Percentiles rank a stretch among this genome's conserved stretches.
These are phyloP conservation scores for Coffea canephora DNA, from an alignment of 257 asterid genomes.

Conservation along the genomic window DNA sequence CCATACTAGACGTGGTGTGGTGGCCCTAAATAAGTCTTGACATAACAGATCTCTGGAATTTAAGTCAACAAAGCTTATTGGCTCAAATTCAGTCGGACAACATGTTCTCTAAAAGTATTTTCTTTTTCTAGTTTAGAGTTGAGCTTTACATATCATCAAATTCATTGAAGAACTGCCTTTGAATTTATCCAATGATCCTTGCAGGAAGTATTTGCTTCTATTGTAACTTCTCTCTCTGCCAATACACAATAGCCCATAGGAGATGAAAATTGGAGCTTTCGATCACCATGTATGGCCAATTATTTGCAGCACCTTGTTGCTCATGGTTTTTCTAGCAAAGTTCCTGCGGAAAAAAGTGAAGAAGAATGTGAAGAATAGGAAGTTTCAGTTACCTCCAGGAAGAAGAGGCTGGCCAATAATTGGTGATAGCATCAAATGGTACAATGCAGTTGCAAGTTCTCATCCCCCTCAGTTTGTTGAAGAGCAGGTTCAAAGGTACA, in stretches of 20 bases:
- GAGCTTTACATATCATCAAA: neutral
- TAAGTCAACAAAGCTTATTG: constrained; percentile 4
- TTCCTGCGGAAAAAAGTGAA: neutral
- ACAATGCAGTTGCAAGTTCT: constrained; percentile 79
- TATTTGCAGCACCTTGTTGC: constrained; percentile 27
- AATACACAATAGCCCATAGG: constrained; percentile 9
- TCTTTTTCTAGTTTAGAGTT: neutral
- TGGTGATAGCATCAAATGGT: constrained; percentile 82
- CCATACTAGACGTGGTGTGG: constrained; percentile 21
- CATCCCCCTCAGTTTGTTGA: constrained; percentile 82
- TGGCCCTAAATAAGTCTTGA: neutral
- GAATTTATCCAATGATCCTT: constrained; percentile 3
- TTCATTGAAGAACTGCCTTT: neutral
- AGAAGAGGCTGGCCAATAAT: constrained; percentile 74
- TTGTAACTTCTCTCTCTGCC: constrained; percentile 3
- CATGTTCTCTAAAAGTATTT: neutral
- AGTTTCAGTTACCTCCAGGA: constrained; percentile 67
- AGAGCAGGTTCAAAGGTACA: constrained; percentile 59
- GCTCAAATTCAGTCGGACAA: neutral
- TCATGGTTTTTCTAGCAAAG: constrained; percentile 34
- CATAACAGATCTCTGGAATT: neutral
- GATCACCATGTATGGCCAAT: constrained; percentile 23
- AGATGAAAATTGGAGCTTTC: constrained; percentile 32
- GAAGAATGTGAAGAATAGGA: constrained; percentile 13
- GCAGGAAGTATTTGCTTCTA: constrained; percentile 1